Percentiles rank a stretch among this genome's conserved stretches.
These are phyloP conservation scores for Pistacia vera DNA, from an alignment of 345 rosid genomes.

Conservation along the genomic window DNA sequence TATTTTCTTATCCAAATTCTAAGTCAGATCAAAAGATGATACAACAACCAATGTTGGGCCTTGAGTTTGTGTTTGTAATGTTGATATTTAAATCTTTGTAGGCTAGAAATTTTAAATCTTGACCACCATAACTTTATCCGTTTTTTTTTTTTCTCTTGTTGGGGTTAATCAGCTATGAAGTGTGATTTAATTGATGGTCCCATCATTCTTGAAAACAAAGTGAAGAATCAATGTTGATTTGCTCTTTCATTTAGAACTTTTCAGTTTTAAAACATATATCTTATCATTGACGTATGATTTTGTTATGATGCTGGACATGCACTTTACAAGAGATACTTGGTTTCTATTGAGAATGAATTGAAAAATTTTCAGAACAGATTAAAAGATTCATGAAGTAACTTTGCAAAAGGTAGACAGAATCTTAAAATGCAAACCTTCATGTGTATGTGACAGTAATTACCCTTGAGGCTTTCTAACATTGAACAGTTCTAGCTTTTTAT, in stretches of 20 bases:
- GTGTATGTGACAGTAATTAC: neutral
- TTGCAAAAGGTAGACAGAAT: neutral
- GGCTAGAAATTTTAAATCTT: slow-evolving; percentile 14
- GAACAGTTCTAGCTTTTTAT: slow-evolving; percentile 1
- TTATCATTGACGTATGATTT: neutral
- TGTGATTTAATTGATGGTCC: neutral
- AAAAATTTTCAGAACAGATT: neutral
- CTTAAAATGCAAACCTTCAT: neutral
- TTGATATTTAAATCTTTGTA: slow-evolving; percentile 2
- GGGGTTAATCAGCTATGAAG: neutral
- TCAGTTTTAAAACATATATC: neutral
- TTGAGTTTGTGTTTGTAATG: neutral
- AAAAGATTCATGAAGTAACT: neutral
- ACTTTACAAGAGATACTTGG: neutral
- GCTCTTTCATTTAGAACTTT: neutral
- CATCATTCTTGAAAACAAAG: neutral
- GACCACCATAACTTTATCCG: neutral
- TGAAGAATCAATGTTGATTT: neutral
- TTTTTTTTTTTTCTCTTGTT: slow-evolving; percentile 18
- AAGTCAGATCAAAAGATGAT: neutral
- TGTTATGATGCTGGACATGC: neutral
- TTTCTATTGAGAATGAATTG: neutral
- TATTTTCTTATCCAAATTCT: neutral
- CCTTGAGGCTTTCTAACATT: neutral
- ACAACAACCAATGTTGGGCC: neutral